These are phyloP conservation scores for Dictyostelium purpureum DNA, from an alignment of 78 protist genomes.

Conservation along the genomic window DNA sequence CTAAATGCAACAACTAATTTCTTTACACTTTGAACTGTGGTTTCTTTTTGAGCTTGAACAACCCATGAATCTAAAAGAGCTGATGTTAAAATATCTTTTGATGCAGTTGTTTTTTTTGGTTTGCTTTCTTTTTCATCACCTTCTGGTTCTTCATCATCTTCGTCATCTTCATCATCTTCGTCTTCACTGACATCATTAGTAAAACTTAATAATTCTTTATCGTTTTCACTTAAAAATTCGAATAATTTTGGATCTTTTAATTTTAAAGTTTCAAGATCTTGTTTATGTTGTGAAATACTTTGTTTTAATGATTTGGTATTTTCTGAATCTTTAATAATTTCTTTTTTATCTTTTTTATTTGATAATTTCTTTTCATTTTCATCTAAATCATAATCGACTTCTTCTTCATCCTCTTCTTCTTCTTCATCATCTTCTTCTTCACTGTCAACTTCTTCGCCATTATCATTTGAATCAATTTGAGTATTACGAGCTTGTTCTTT, in stretches of 20 bases:
- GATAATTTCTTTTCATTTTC: background rate
- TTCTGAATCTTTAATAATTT: constrained; percentile 19
- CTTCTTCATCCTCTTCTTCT: constrained; percentile 17
- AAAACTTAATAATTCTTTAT: constrained; percentile 5
- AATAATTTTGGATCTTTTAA: constrained; percentile 54
- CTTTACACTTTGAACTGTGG: constrained; percentile 9
- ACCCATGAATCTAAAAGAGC: constrained; percentile 56
- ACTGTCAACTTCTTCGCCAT: constrained; percentile 44
- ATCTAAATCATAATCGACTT: background rate
- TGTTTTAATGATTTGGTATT: constrained; percentile 18
- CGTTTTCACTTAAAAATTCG: constrained; percentile 21
- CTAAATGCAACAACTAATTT: constrained; percentile 77
- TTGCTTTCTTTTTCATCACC: background rate
- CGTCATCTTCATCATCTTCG: constrained; percentile 35
- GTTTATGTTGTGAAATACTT: constrained; percentile 21
- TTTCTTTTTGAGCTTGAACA: background rate
- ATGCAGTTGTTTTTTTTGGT: background rate
- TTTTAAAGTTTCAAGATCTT: constrained; percentile 32
- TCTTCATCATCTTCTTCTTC: background rate
- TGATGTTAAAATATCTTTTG: constrained; percentile 52
- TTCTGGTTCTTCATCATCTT: constrained; percentile 5
- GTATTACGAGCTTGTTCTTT: constrained; percentile 27
- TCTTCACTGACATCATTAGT: constrained; percentile 15
- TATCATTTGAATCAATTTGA: constrained; percentile 45
- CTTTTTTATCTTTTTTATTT: constrained; percentile 37